phyloP scores from a whole-genome alignment of 2,329 filamentous ascomycete species.

The Paraconiothyrium brasiliense region DNA sequence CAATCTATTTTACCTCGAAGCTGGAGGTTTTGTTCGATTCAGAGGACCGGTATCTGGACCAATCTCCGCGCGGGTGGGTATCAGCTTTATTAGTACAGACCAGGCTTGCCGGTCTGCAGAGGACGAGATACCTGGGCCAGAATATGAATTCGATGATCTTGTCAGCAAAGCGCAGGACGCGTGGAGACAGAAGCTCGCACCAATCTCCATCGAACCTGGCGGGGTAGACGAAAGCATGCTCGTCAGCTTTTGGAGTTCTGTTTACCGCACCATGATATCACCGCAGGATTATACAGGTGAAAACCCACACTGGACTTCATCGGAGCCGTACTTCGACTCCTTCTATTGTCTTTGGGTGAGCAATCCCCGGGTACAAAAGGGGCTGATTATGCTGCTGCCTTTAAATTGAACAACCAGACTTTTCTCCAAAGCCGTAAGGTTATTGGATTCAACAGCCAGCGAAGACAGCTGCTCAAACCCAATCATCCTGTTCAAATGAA shows the following conservation, averaged over 20 bases:
- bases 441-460: no score
- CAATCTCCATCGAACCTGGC: conserved; percentile 49
- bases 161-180: conserved; percentile 52
- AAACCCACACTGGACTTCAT: conserved; percentile 56
- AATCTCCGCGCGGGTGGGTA: conserved; percentile 71
- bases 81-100: conserved; percentile 73
- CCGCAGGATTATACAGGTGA: conserved; percentile 60
- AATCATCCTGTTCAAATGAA: no score
- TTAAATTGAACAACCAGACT: no score
- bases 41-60: conserved; percentile 67
- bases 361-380: no score
- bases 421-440: no score
- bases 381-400: no score
- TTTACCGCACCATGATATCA: conserved; percentile 57
- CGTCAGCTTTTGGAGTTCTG: conserved; percentile 55
- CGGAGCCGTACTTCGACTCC: conserved; percentile 58
- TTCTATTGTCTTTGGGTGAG: conserved; percentile 68
- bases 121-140: conserved; percentile 67
- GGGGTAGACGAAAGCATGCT: conserved; percentile 49
- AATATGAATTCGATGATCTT: conserved; percentile 69
- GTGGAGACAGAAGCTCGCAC: conserved; percentile 53
- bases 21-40: conserved; percentile 46
- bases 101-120: conserved; percentile 76
- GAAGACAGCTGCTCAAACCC: no score
- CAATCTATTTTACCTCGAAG: conserved; percentile 47